A percentile compares a stretch with the other conserved stretches of the same genome.
phyloP scores from a whole-genome alignment of 2,329 filamentous ascomycete genomes.

The Catunica adiposa region DNA sequence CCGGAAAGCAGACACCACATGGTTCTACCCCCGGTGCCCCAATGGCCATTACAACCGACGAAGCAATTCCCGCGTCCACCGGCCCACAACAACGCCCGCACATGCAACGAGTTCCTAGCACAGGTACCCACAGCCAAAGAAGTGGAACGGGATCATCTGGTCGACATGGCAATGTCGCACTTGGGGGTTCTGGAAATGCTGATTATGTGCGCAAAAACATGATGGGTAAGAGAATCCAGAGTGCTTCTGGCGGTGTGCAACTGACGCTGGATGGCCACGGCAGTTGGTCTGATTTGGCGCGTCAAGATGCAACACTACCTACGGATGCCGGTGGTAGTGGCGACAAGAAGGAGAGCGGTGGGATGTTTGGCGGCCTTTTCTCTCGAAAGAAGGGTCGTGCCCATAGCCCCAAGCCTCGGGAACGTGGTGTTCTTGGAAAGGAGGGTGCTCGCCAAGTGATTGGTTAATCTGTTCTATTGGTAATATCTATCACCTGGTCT shows the following conservation, averaged over 20 bases:
- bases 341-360: slow-evolving; percentile 46
- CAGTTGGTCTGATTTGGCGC: slow-evolving; percentile 80
- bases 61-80: slow-evolving; percentile 27
- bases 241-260: slow-evolving; percentile 70
- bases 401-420: slow-evolving; percentile 84
- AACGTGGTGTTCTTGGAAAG: slow-evolving; percentile 84
- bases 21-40: not conserved
- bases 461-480: slow-evolving; percentile 29
- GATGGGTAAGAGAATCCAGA: slow-evolving; percentile 45
- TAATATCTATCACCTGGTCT: no score
- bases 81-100: slow-evolving; percentile 2
- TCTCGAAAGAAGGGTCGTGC: slow-evolving; percentile 78
- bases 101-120: slow-evolving; percentile 8
- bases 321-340: slow-evolving; percentile 43
- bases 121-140: slow-evolving; percentile 13
- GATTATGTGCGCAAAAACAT: slow-evolving; percentile 12
- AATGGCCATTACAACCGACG: slow-evolving; percentile 34
- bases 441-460: slow-evolving; percentile 79
- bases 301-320: slow-evolving; percentile 61
- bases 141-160: slow-evolving; percentile 10
- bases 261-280: slow-evolving; percentile 79
- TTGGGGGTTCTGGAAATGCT: not conserved
- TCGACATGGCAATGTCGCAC: not conserved
- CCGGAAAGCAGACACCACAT: not conserved
- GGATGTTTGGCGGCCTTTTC: slow-evolving; percentile 71